phyloP scores from a whole-genome alignment of 106 monocot species.

The Dioscorea zingiberensis region DNA sequence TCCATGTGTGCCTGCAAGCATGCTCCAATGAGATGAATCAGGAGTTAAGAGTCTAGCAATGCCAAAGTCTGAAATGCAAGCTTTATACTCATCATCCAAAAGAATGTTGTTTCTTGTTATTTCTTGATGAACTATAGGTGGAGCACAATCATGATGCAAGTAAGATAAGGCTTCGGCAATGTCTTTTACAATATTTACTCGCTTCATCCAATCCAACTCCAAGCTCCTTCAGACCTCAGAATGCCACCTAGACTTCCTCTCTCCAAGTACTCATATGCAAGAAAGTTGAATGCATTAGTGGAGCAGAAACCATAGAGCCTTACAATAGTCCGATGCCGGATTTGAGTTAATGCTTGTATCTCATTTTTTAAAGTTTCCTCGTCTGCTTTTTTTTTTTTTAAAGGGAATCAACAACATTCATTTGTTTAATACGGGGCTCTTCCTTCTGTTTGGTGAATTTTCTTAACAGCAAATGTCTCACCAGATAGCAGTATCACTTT shows the following conservation, averaged over 20 bases:
- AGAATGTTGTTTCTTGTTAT: conserved; percentile 94
- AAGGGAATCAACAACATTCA: no score
- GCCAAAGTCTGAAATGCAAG: conserved; percentile 97
- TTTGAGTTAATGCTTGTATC: conserved; percentile 82
- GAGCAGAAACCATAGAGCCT: conserved; percentile 86
- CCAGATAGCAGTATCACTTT: conserved; percentile 62
- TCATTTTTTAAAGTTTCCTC: conserved; percentile 77
- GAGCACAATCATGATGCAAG: conserved; percentile 92
- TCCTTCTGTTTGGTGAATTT: conserved; percentile 69
- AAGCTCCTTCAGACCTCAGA: conserved; percentile 40
- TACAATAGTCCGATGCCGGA: conserved; percentile 89
- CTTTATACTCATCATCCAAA: conserved; percentile 83
- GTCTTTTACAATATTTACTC: conserved; percentile 72
- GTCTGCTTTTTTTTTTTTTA: no score
- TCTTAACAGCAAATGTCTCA: conserved; percentile 73
- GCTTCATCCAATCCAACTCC: conserved; percentile 61
- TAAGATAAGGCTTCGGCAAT: conserved; percentile 89
- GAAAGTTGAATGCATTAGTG: conserved; percentile 68
- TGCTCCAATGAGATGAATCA: conserved; percentile 78
- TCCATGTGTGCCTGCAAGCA: conserved; percentile 91
- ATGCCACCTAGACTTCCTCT: conserved; percentile 80
- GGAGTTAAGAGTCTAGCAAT: conserved; percentile 87
- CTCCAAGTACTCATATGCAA: conserved; percentile 91
- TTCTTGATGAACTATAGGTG: conserved; percentile 82
- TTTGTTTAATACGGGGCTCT: no score